Base-by-base conservation (phyloP, 495 filamentous ascomycete genomes). In the Lineolata rhizophorae region DNA sequence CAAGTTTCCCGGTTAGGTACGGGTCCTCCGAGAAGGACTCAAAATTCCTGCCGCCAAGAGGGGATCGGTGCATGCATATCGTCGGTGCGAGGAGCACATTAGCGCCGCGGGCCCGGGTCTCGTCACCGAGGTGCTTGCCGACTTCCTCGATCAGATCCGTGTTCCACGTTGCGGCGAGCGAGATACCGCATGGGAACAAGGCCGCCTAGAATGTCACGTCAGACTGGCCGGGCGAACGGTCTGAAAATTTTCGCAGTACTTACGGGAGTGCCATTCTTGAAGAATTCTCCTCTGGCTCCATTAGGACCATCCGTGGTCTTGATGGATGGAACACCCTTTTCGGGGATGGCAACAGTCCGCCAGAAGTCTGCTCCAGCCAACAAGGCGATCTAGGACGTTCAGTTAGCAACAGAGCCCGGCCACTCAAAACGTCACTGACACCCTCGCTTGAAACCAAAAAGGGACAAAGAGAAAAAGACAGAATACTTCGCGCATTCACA, bases 261-360 rank as follows among this genome's bases (percentile, higher is more conserved):
- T 44, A 69, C 67, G 48, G 67, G 68, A 29, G 67, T 71, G 14
- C 66, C 67, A 25, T 63, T 64, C 11, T 66, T 65, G 42, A 71
- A 73, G 29, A 69, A 66, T 11, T 62, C 63, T 15, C 45, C 45
- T 34, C 45, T 24, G 13, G 45, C 45, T 4, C 45, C 45, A 35
- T 42, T 45, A 5, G 45, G 45, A 15, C 45, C 45, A 29, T 48
- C 45, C 14, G 45, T 43, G n/a, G 45, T 48, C 30, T 48, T 48
- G 42, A 48, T 41, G n/a, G 42, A 43, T 20, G 45, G 45, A 9
- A 48, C 39, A 1, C 45, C 45, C 15, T 41, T 38, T 18, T 36
- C 32, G 10, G 43, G 45, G 3, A 48, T 34, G 4, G 39, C 30
- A 22, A 34, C 33, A 16, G 45, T 43, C 27, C 45, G 30, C 45